phyloP scores from a whole-genome alignment of 495 filamentous ascomycete genomes.

The Lasiosphaeria miniovina region DNA sequence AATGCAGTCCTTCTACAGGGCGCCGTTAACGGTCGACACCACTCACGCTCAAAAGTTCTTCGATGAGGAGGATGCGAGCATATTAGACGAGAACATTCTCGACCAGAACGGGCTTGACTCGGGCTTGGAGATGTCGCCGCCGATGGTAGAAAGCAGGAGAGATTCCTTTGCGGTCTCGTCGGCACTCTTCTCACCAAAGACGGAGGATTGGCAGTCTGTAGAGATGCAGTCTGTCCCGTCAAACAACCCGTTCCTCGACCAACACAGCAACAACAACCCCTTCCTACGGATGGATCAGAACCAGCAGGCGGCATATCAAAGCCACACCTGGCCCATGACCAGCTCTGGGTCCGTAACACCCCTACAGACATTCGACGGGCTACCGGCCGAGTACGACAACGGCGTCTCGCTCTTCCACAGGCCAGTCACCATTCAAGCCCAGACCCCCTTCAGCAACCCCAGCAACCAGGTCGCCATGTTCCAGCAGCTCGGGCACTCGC shows the following conservation, averaged over 20 bases:
- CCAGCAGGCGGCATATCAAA: constrained; percentile 46
- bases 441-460: constrained; percentile 53
- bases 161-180: constrained; percentile 68
- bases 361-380: constrained; percentile 59
- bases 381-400: constrained; percentile 57
- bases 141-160: constrained; percentile 62
- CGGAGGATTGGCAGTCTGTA: constrained; percentile 65
- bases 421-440: constrained; percentile 42
- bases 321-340: constrained; percentile 58
- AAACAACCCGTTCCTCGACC: constrained; percentile 62
- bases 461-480: constrained; percentile 49
- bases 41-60: constrained; percentile 57
- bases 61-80: constrained; percentile 77
- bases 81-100: constrained; percentile 83
- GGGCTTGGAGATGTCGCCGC: constrained; percentile 66
- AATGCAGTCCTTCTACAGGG: constrained; percentile 61
- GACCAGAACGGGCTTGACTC: constrained; percentile 62
- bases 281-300: constrained; percentile 59
- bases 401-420: constrained; percentile 52
- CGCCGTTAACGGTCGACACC: constrained; percentile 61
- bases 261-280: constrained; percentile 52
- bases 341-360: constrained; percentile 50
- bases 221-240: constrained; percentile 56
- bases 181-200: constrained; percentile 69
- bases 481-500: constrained; percentile 42